phyloP scores from a whole-genome alignment of 176 grass and related monocot species.

The Oryza australiensis region DNA sequence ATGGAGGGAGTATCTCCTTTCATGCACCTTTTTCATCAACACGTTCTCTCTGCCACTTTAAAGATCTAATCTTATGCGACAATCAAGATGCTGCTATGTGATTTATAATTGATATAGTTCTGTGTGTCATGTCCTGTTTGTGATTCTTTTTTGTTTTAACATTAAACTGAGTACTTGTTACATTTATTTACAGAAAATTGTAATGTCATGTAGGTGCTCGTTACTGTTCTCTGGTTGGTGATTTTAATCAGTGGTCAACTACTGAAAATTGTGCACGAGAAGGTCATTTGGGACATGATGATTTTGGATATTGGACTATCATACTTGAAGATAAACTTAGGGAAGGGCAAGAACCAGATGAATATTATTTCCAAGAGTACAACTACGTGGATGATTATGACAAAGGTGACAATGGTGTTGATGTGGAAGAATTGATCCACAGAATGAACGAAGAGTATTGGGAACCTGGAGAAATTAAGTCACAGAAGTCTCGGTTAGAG shows the following conservation, averaged over 20 bases:
- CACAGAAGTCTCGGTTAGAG: slow-evolving; percentile 63
- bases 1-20: neutral
- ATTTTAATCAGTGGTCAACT: slow-evolving; percentile 83
- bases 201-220: slow-evolving; percentile 65
- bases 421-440: slow-evolving; percentile 68
- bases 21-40: slow-evolving; percentile 3
- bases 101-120: slow-evolving; percentile 20
- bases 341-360: slow-evolving; percentile 86
- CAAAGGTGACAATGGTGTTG: slow-evolving; percentile 85
- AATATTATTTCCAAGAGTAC: slow-evolving; percentile 92
- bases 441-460: slow-evolving; percentile 85
- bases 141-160: slow-evolving; percentile 16
- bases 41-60: neutral
- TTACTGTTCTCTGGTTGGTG: slow-evolving; percentile 86
- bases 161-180: slow-evolving; percentile 12
- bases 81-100: slow-evolving; percentile 2
- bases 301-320: slow-evolving; percentile 96
- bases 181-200: slow-evolving; percentile 27
- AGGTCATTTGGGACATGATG: slow-evolving; percentile 92
- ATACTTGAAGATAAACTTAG: slow-evolving; percentile 88
- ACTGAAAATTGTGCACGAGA: slow-evolving; percentile 80
- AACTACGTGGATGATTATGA: slow-evolving; percentile 94
- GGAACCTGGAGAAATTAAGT: slow-evolving; percentile 79
- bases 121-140: slow-evolving; percentile 5
- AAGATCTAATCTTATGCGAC: slow-evolving; percentile 18